Evolutionary conservation across 2,329 filamentous ascomycete genomes (phyloP), one percentile per base, ranked within the genome.

Genomic region (Fusarium sp.): DNA sequence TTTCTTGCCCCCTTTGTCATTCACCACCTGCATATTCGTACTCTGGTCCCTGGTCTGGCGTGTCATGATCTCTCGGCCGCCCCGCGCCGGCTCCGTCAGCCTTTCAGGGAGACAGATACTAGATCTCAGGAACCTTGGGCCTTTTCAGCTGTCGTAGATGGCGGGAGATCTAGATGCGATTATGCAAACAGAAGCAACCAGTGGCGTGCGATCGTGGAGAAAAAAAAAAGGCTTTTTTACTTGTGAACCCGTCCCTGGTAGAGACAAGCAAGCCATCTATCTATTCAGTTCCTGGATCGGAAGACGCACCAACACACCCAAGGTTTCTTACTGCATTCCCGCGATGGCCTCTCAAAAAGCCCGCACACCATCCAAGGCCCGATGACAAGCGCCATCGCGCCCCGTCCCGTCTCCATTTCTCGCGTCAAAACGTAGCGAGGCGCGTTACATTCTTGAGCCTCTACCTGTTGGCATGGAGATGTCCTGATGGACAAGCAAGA

Each of bases 371-470:
- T n/a, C n/a, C 13, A 41, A 63, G 25, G 20, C 54, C 16, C 23
- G 48, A 10, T 37, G n/a, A 48, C 56, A 62, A 30, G 18, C 11
- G 37, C 37, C 48, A 64, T 59, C 23, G 35, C 45, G 50, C 34
- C 61, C 43, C 13, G 25, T 65, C 6, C 39, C 18, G 25, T 48
- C 23, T 48, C 32, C 30, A 23, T 57, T 41, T 48, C 32, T 59
- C 39, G 5, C 37, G 25, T 43, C 32, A 25, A 30, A 60, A 48
- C 23, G 25, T 11, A 20, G 30, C 56, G 32, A 32, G 34, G 61
- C 30, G 39, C 32, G n/a, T 39, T 60, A 14, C 68, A 75, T 74
- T 74, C 65, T 75, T 68, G 20, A 18, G 34, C 45, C 39, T 45
- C 35, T 35, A 16, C 23, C 23, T 62, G 27, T 52, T 66, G 56